Conservation (phyloP, 2,329 filamentous ascomycete genomes). For the Talaromyces sp. region DNA sequence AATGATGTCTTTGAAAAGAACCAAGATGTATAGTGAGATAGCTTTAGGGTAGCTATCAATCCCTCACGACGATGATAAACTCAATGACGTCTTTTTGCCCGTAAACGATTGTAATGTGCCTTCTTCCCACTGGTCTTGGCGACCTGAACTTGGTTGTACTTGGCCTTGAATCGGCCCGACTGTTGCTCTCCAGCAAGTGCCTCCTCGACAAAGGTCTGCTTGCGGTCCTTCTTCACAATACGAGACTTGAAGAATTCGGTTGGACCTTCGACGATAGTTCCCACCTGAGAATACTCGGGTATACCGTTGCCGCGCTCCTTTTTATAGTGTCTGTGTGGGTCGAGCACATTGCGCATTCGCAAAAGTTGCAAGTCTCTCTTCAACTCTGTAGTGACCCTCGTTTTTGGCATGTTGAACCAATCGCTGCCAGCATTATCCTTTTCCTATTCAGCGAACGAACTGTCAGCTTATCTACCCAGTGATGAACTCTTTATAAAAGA, state of each 20-base stretch:
- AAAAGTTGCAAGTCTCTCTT: conserved; percentile 86
- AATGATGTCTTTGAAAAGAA: conserved; percentile 24
- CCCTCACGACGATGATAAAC: not conserved
- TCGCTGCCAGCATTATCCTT: conserved; percentile 67
- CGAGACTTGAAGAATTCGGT: conserved; percentile 81
- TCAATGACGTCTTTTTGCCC: conserved; percentile 48
- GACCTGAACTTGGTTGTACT: conserved; percentile 79
- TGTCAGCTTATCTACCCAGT: conserved; percentile 28
- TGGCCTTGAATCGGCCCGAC: conserved; percentile 71
- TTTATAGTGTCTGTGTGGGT: conserved; percentile 86
- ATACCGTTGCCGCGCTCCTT: conserved; percentile 69
- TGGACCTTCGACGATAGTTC: conserved; percentile 80
- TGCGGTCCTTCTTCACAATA: conserved; percentile 79
- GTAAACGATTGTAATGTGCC: conserved; percentile 76
- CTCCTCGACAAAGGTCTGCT: conserved; percentile 81
- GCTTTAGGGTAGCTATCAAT: not conserved
- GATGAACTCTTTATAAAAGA: conserved; percentile 10
- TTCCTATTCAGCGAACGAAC: conserved; percentile 31
- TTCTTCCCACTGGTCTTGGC: conserved; percentile 85
- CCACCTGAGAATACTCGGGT: conserved; percentile 82
- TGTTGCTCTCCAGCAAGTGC: conserved; percentile 63
- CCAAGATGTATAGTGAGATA: conserved; percentile 1
- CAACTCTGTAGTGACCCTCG: conserved; percentile 74
- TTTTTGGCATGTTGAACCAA: conserved; percentile 87
- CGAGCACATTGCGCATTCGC: conserved; percentile 81